Conservation (phyloP, 192 early-diverging fungal species). For the Rhizoclosmatium sp. region DNA sequence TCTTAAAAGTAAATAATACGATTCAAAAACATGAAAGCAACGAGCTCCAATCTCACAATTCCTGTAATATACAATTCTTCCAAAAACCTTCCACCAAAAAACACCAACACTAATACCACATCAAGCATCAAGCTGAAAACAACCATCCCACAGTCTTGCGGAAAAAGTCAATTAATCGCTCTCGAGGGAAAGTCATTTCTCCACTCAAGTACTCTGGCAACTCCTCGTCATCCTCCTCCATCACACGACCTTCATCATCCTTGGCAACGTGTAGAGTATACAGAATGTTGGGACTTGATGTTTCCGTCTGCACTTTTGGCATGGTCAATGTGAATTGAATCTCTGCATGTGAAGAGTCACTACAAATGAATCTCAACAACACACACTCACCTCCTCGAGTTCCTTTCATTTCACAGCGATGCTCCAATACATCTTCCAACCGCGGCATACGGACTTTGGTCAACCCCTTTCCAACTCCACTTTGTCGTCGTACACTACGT, state of each 20-base stretch:
- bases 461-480: neutral
- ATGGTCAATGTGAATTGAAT: constrained; percentile 42
- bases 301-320: constrained; percentile 12
- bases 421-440: constrained; percentile 33
- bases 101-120: too few species aligned
- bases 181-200: constrained; percentile 43
- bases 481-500: constrained; percentile 21
- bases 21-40: too few species aligned
- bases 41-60: too few species aligned
- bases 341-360: constrained; percentile 10
- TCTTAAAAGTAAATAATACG: too few species aligned
- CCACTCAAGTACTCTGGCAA: constrained; percentile 42
- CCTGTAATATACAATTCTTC: too few species aligned
- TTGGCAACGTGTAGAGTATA: constrained; percentile 29
- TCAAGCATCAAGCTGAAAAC: constrained; percentile 10
- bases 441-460: neutral
- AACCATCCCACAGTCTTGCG: constrained; percentile 27
- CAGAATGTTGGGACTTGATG: constrained; percentile 32
- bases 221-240: constrained; percentile 23
- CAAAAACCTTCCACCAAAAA: too few species aligned
- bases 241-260: neutral
- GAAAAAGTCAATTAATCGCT: constrained; percentile 22
- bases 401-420: constrained; percentile 41
- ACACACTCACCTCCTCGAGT: constrained; percentile 39
- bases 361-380: neutral